A percentile compares a stretch with the other conserved stretches of the same genome.
Evolutionary conservation across 352 stramenopile species (phyloP).

Genomic region (Phytophthora megakarya): DNA sequence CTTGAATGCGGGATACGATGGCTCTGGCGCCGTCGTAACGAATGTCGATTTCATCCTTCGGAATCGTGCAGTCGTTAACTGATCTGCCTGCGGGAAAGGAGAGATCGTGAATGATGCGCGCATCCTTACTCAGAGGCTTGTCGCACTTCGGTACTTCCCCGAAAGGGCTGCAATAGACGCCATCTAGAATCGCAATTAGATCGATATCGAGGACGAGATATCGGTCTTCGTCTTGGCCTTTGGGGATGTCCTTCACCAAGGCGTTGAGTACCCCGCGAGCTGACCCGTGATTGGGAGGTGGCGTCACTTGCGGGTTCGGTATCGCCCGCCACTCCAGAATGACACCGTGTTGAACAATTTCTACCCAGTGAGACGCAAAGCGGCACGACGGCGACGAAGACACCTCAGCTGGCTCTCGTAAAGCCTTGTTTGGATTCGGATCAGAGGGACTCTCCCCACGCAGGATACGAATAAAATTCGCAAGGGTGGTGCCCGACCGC

Average conservation of each 20-base stretch:
- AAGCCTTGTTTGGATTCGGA: conserved; percentile 9
- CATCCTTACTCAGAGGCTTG: background rate
- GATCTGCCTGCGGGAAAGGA: background rate
- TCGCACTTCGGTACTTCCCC: conserved; percentile 5
- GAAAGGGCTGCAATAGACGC: conserved; percentile 17
- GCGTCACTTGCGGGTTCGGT: background rate
- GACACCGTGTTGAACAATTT: conserved; percentile 4
- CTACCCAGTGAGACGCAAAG: background rate
- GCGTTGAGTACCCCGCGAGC: background rate
- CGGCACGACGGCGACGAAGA: background rate
- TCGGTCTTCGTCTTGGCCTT: conserved; percentile 12
- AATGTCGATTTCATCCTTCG: background rate
- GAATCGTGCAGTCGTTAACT: conserved; percentile 9
- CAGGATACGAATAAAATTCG: conserved; percentile 7
- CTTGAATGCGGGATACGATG: background rate
- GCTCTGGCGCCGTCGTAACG: background rate
- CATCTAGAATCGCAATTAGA: background rate
- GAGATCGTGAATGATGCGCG: conserved; percentile 18
- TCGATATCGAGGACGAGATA: conserved; percentile 26
- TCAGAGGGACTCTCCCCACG: conserved; percentile 1
- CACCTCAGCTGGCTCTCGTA: background rate
- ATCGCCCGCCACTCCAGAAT: background rate
- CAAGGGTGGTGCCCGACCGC: background rate
- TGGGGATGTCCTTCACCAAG: conserved; percentile 13
- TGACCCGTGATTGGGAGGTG: conserved; percentile 11